Evolutionary conservation across 352 stramenopile genomes (phyloP), one percentile per base, ranked within the genome.

Genomic region (Phytophthora meadii): DNA sequence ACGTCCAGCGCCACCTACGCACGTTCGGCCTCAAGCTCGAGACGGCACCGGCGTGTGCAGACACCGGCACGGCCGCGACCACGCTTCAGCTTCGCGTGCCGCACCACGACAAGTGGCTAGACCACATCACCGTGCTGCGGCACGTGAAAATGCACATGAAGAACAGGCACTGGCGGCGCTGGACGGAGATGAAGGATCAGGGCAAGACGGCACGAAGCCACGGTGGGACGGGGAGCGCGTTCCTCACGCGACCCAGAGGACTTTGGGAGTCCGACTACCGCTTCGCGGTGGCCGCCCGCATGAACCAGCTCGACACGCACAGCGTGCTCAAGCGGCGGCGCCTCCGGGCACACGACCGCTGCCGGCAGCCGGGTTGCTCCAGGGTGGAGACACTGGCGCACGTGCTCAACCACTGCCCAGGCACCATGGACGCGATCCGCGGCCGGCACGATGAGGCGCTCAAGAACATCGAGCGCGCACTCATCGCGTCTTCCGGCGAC

Each of bases 121-220:
- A 34, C 12, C 61, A 52, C 49, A 42, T 27, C 15, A 50, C 0
- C 0, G 42, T 67, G 4, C 52, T 68, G 42, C 15, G 51, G 61
- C 61, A 68, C 19, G 40, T 68, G 34, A 68, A 58, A 45, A 17
- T 56, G 22, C 59, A 67, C 36, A 8, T 59, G 5, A 67, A 67
- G 50, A 49, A 42, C 46, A 30, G 40, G 17, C 27, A 58, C 47
- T 51, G 45, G 37, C 2, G 24, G 6, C 9, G 3, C 3, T 68
- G 51, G 59, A 5, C 15, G 1, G 19, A 14, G 2, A 41, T 47
- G 6, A 14, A 14, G 11, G 59, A 68, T 44, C 59, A 61, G 46
- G 50, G 59, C 3, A 61, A 46, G 19, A 63, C 53, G 0, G 53
- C 22, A 0, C 53, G 46, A 1, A 12, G 10, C 4, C 41, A 57